Evolutionary conservation across 139 green algal species (phyloP).

Genomic region (Chlorella sp.): DNA sequence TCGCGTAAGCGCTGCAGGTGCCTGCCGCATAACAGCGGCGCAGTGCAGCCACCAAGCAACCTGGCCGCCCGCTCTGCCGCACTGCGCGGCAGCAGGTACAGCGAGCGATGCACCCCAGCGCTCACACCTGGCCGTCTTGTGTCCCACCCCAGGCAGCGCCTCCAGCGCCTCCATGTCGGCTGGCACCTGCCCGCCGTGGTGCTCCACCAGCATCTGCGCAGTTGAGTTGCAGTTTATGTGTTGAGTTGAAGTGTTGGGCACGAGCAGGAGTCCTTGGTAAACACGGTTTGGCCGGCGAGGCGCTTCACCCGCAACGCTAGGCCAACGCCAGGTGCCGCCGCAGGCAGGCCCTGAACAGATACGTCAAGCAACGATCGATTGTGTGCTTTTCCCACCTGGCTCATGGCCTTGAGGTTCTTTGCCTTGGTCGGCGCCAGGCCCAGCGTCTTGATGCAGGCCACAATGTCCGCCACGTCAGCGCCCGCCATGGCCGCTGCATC

Average conservation of each 20-base stretch:
- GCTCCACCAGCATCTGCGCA: slow-evolving; percentile 73
- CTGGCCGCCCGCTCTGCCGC: too few relatives aligned
- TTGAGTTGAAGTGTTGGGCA: too few relatives aligned
- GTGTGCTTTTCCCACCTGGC: slow-evolving; percentile 45
- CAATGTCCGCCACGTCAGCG: slow-evolving; percentile 46
- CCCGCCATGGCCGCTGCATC: slow-evolving; percentile 66
- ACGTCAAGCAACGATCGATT: background rate
- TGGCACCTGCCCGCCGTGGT: slow-evolving; percentile 75
- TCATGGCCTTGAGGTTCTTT: slow-evolving; percentile 75
- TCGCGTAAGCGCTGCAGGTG: too few relatives aligned
- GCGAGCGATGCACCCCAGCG: too few relatives aligned
- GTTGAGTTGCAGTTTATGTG: too few relatives aligned
- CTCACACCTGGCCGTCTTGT: slow-evolving; percentile 80
- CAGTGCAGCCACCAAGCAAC: too few relatives aligned
- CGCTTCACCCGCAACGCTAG: too few relatives aligned
- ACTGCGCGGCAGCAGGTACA: too few relatives aligned
- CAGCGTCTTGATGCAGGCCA: slow-evolving; percentile 73
- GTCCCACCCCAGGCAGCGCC: slow-evolving; percentile 76
- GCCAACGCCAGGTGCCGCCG: too few relatives aligned
- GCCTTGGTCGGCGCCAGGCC: slow-evolving; percentile 89
- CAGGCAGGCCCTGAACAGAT: background rate
- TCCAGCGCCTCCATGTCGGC: slow-evolving; percentile 79
- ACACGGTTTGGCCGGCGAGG: background rate
- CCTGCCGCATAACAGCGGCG: too few relatives aligned
- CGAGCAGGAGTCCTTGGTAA: too few relatives aligned